Evolutionary conservation across 2,329 filamentous ascomycete genomes (phyloP).

Genomic region (Trichoderma koningii): DNA sequence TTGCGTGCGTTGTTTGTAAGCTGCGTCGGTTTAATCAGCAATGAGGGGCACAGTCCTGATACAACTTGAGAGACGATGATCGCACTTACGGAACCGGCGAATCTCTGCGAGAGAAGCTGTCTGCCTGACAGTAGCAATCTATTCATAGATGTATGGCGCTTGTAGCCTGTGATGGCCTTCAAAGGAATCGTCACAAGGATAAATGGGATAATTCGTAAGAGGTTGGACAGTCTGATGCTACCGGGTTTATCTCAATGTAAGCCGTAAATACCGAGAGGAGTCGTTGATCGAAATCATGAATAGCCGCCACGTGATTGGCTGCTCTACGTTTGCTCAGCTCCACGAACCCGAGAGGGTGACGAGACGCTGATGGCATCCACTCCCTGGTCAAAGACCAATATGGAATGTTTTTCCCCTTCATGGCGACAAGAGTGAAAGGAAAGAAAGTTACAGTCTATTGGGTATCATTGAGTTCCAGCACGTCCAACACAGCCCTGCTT

Average conservation of each 20-base stretch:
- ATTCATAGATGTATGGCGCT: conserved; percentile 21
- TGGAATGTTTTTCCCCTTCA: background rate
- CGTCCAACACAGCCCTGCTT: background rate
- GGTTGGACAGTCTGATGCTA: background rate
- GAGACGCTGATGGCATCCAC: conserved; percentile 22
- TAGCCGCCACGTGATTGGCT: conserved; percentile 27
- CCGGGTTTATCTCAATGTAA: background rate
- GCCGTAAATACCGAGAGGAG: conserved; percentile 8
- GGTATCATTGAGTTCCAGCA: conserved; percentile 14
- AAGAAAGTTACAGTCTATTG: background rate
- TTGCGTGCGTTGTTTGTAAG: conserved; percentile 31
- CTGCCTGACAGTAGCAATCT: conserved; percentile 6
- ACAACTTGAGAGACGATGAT: conserved; percentile 23
- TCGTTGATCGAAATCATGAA: conserved; percentile 3
- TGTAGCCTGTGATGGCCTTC: background rate
- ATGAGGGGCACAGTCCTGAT: conserved; percentile 19
- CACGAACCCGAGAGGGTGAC: conserved; percentile 21
- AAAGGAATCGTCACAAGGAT: background rate
- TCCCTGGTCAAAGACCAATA: background rate
- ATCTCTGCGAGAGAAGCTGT: conserved; percentile 20
- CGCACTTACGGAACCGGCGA: conserved; percentile 23
- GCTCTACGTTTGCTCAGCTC: background rate
- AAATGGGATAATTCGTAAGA: background rate
- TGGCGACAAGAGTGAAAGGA: background rate
- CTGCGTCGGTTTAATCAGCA: conserved; percentile 19